Conservation (phyloP, 768 basidiomycete genomes). For the Xanthoconium purpureum region DNA sequence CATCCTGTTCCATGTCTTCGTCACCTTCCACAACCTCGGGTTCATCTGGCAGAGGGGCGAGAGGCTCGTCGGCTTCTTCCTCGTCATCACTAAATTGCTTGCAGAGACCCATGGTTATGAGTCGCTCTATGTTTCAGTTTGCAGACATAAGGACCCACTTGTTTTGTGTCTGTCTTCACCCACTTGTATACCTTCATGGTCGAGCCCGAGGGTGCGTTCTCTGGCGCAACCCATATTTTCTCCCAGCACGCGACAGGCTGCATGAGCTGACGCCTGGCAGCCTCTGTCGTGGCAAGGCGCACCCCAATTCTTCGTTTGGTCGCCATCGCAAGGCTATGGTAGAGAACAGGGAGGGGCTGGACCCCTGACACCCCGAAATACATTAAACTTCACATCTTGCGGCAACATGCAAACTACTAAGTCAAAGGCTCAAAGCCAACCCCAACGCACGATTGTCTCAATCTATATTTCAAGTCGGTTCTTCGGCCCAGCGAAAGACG, state of each 20-base stretch:
- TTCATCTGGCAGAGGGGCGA: conserved; percentile 77
- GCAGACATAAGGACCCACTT: conserved; percentile 44
- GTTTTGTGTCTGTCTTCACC: conserved; percentile 76
- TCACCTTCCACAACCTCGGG: conserved; percentile 72
- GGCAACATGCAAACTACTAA: not conserved
- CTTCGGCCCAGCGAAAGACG: conserved; percentile 59
- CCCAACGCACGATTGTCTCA: not conserved
- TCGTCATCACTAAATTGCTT: conserved; percentile 91
- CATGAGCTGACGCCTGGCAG: conserved; percentile 81
- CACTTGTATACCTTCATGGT: conserved; percentile 69
- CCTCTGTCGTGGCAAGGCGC: conserved; percentile 72
- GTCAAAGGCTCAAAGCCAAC: not conserved
- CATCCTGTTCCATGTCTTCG: conserved; percentile 75
- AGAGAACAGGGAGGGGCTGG: not conserved
- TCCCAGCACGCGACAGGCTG: conserved; percentile 89
- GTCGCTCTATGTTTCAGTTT: not conserved
- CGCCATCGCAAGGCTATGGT: conserved; percentile 46
- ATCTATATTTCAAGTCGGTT: conserved; percentile 25
- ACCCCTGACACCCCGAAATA: conserved; percentile 19
- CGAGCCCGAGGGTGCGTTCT: conserved; percentile 52
- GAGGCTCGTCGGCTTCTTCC: conserved; percentile 71
- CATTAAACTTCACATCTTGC: not conserved
- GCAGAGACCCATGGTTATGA: conserved; percentile 6
- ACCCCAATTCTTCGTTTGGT: conserved; percentile 76
- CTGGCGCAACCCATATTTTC: conserved; percentile 66